Evolutionary conservation across 345 rosid species (phyloP).

Genomic region (Murraya koenigii): DNA sequence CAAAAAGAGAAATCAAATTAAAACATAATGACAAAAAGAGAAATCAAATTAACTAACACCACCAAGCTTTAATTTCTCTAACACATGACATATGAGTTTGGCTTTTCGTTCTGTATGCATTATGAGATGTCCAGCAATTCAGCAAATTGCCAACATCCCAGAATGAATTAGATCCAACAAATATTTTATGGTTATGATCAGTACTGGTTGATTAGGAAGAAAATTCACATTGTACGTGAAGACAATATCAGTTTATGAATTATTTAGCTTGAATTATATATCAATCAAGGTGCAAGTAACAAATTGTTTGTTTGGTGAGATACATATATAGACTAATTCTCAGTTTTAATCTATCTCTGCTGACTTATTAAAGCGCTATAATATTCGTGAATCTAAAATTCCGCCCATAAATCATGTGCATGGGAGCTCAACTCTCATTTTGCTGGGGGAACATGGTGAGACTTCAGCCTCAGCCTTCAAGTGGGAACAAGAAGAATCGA

Average conservation of each 20-base stretch:
- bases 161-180: not conserved
- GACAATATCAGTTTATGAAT: too few relatives aligned
- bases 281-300: too few relatives aligned
- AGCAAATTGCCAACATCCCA: not conserved
- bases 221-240: not conserved
- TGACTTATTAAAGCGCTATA: not conserved
- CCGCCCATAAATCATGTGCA: not conserved
- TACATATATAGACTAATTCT: too few relatives aligned
- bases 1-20: not conserved
- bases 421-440: not conserved
- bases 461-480: not conserved
- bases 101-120: too few relatives aligned
- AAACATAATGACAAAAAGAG: constrained; percentile 13
- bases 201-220: not conserved
- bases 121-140: not conserved
- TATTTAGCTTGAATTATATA: too few relatives aligned
- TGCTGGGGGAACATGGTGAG: not conserved
- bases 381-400: not conserved
- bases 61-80: not conserved
- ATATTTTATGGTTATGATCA: not conserved
- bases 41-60: not conserved
- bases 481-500: constrained; percentile 1
- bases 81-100: not conserved
- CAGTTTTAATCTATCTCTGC: too few relatives aligned
- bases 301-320: too few relatives aligned